Conservation (phyloP, 768 basidiomycete species). For the Trametes meyenii region DNA sequence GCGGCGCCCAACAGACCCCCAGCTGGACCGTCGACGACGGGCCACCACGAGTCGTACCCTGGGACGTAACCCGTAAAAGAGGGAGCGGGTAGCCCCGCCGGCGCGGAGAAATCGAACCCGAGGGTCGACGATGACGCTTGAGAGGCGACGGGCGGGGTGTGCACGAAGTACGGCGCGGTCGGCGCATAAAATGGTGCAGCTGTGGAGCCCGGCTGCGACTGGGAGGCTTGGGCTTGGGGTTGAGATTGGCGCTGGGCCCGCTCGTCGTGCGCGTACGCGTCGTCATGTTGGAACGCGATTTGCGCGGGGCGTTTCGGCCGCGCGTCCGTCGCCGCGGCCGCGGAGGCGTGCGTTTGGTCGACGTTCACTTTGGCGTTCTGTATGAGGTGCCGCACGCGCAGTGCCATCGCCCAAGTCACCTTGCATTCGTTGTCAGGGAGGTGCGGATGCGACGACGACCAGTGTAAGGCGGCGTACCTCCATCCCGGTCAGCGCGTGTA, state of each 20-base stretch:
- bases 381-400: conserved; percentile 67
- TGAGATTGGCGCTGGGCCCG: background rate
- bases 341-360: conserved; percentile 28
- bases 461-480: conserved; percentile 51
- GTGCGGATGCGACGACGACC: background rate
- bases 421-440: conserved; percentile 28
- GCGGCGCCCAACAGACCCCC: background rate
- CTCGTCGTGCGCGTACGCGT: background rate
- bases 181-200: background rate
- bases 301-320: conserved; percentile 18
- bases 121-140: background rate
- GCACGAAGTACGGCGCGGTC: background rate
- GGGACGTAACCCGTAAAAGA: conserved; percentile 5
- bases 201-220: too few species aligned
- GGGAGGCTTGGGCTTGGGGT: background rate
- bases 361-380: conserved; percentile 67
- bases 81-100: background rate
- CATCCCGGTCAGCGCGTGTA: conserved; percentile 67
- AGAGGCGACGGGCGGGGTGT: background rate
- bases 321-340: background rate
- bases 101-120: background rate
- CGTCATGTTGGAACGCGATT: conserved; percentile 19
- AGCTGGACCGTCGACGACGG: background rate
- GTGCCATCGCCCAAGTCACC: conserved; percentile 71
- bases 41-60: conserved; percentile 23